Base-by-base conservation (phyloP, 768 basidiomycete species). In the Amanita jacksonii region DNA sequence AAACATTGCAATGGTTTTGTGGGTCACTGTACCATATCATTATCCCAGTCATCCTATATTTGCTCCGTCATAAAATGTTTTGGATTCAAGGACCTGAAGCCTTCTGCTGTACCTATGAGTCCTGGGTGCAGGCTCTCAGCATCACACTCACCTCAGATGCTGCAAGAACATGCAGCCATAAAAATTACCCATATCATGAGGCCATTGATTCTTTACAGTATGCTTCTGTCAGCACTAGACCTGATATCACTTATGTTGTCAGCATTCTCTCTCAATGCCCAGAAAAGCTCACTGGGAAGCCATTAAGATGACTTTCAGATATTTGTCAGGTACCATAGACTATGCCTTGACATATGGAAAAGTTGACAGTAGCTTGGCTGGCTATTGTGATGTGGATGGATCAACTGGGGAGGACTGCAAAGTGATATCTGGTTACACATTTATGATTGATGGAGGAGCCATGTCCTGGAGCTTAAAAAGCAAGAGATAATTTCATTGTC, bases 281-380 rank as follows among this genome's bases (percentile, higher is more conserved):
- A 57, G 57, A 1, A 34, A 16, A 6, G 44, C 45, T 1, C 70
- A 72, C 46, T 68, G 64, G 61, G 46, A 57, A 3, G 64, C 61
- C 6, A 57, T 62, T 4, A 62, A 62, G 43, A 59, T 57, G 32
- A 46, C 68, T 16, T 54, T 64, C 25, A 54, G 57, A 3, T 74
- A 72, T 49, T 50, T 73, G 24, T 50, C 46, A 16, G 55, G 49
- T 1, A 58, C 54, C 0, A 51, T 48, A 25, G 45, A 53, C 8
- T 37, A 56, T 8, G 43, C 41, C 19, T 46, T 62, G 13, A 48
- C 44, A 4, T 57, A 55, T 47, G 51, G 52, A 5, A 44, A 44
- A 13, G 31, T 38, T 8, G 46, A 53, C 20, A 49, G 45, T 15
- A 43, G 48, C 13, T 45, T 59, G 10, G 50, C 52, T 31, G 56